Evolutionary conservation across 108 stramenopile genomes (phyloP).

Genomic region (Fistulifera solaris): DNA sequence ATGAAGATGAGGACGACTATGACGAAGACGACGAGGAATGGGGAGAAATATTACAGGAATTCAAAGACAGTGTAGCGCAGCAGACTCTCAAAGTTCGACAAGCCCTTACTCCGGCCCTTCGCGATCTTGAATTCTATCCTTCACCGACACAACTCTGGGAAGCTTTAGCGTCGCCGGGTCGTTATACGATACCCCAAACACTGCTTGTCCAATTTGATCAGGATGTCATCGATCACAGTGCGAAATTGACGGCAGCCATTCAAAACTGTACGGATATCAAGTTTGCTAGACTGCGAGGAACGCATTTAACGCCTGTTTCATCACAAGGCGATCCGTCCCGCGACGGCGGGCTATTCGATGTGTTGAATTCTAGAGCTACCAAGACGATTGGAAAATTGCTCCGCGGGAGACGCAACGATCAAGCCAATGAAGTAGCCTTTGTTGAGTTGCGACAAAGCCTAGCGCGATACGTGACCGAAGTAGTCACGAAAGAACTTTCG

Average conservation of each 20-base stretch:
- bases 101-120: conserved; percentile 49
- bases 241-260: conserved; percentile 45
- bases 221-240: conserved; percentile 69
- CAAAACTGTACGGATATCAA: conserved; percentile 38
- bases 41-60: conserved; percentile 49
- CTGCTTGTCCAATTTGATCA: conserved; percentile 78
- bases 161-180: conserved; percentile 27
- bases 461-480: conserved; percentile 27
- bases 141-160: conserved; percentile 70
- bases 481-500: conserved; percentile 15
- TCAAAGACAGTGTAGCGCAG: conserved; percentile 27
- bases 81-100: conserved; percentile 32
- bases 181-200: conserved; percentile 45
- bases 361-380: background rate
- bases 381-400: conserved; percentile 13
- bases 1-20: conserved; percentile 16
- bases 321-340: conserved; percentile 15
- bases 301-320: conserved; percentile 68
- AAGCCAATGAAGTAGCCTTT: conserved; percentile 18
- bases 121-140: conserved; percentile 67
- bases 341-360: background rate
- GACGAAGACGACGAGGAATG: conserved; percentile 51
- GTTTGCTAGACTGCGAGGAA: conserved; percentile 69
- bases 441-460: conserved; percentile 20
- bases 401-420: conserved; percentile 5